Evolutionary conservation across 495 filamentous ascomycete species (phyloP).

Genomic region (Tuber magnatum): DNA sequence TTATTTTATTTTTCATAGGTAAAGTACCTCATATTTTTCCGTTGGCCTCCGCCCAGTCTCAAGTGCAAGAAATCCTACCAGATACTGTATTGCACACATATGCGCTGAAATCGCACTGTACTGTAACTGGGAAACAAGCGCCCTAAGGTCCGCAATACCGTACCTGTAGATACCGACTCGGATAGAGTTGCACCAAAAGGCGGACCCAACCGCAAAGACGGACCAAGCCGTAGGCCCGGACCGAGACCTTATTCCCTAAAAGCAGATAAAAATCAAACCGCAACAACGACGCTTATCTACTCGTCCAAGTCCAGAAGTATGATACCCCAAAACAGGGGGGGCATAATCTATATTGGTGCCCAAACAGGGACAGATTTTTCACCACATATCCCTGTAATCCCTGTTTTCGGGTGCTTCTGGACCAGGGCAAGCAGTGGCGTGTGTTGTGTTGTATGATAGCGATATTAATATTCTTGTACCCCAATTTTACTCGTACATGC

Average conservation of each 20-base stretch:
- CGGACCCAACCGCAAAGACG: background rate
- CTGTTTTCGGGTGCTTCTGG: background rate
- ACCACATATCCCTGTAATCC: no score
- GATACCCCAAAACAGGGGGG: no score
- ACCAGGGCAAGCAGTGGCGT: background rate
- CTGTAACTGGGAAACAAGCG: background rate
- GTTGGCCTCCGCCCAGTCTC: background rate
- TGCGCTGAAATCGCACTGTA: background rate
- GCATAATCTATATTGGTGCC: no score
- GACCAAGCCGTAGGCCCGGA: background rate
- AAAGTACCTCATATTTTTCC: background rate
- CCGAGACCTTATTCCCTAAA: background rate
- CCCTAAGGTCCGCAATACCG: background rate
- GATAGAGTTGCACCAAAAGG: background rate
- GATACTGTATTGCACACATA: background rate
- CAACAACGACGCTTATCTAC: background rate
- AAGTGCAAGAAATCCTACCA: background rate
- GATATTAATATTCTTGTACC: background rate
- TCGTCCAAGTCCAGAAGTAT: background rate
- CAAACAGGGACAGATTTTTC: no score
- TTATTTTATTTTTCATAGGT: background rate
- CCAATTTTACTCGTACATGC: background rate
- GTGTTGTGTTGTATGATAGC: background rate
- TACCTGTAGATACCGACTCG: background rate
- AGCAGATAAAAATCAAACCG: background rate